These are phyloP conservation scores for Xylariaceae sp. DNA, from an alignment of 2,329 filamentous ascomycete genomes.

Conservation along the genomic window DNA sequence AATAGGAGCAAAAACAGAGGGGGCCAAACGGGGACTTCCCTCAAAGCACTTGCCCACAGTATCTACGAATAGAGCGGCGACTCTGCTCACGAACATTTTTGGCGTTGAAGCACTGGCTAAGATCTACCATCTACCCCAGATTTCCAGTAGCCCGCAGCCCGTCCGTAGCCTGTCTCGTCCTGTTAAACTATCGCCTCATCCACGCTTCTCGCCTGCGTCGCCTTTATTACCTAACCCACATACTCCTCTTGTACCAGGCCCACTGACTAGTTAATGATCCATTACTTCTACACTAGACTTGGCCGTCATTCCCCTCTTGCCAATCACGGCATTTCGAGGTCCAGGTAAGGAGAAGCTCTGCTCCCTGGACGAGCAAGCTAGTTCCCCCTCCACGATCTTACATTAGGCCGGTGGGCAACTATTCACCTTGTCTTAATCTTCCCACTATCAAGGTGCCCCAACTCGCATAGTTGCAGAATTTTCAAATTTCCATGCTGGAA, in stretches of 20 bases:
- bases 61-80: constrained; percentile 10
- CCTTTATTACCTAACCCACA: constrained; percentile 21
- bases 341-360: constrained; percentile 16
- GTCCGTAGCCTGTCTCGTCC: background rate
- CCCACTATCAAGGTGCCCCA: constrained; percentile 6
- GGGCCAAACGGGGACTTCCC: constrained; percentile 13
- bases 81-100: constrained; percentile 4
- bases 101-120: constrained; percentile 14
- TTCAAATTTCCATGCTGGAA: constrained; percentile 12
- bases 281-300: background rate
- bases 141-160: background rate
- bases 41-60: background rate
- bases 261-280: background rate
- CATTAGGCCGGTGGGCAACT: constrained; percentile 8
- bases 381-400: constrained; percentile 17
- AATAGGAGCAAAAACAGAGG: constrained; percentile 12
- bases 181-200: constrained; percentile 9
- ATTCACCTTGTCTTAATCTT: background rate
- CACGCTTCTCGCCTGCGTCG: constrained; percentile 5
- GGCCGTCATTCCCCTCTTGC: background rate
- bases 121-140: constrained; percentile 7
- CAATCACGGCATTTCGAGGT: constrained; percentile 4
- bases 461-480: constrained; percentile 7
- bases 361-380: constrained; percentile 10
- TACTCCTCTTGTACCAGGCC: constrained; percentile 3